Evolutionary conservation across 495 filamentous ascomycete species (phyloP).

Genomic region (Tricharina praecox): DNA sequence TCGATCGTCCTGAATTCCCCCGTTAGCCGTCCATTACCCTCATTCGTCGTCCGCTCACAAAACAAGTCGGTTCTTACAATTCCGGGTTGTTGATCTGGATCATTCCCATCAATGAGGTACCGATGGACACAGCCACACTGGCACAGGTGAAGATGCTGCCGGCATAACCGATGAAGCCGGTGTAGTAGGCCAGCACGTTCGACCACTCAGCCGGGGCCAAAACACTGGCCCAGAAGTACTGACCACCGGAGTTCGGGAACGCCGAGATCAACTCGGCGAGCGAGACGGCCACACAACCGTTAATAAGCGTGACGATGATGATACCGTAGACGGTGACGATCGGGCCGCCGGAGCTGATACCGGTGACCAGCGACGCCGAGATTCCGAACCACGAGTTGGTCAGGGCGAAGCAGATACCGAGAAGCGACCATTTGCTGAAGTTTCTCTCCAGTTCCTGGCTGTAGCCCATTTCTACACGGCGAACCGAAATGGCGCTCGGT

Average conservation of each 20-base stretch:
- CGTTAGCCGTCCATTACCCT: too few species aligned
- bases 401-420: constrained; percentile 45
- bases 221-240: constrained; percentile 47
- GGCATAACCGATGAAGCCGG: constrained; percentile 43
- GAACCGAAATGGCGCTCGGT: constrained; percentile 1
- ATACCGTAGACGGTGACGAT: constrained; percentile 45
- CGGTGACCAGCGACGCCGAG: constrained; percentile 39
- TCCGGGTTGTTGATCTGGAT: constrained; percentile 42
- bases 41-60: not conserved
- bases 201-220: constrained; percentile 38
- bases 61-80: constrained; percentile 29
- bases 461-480: constrained; percentile 38
- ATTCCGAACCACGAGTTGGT: constrained; percentile 53
- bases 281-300: constrained; percentile 37
- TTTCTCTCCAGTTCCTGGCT: constrained; percentile 41
- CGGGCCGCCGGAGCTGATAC: constrained; percentile 45
- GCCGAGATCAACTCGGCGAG: constrained; percentile 41
- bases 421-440: constrained; percentile 39
- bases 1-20: constrained; percentile 26
- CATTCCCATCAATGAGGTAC: constrained; percentile 37
- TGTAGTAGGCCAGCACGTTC: constrained; percentile 38
- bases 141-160: constrained; percentile 41
- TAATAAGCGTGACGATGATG: constrained; percentile 38
- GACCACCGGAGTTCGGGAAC: constrained; percentile 45
- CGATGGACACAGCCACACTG: constrained; percentile 39